Conservation (phyloP, 2,329 filamentous ascomycete species). For the Hysterium pulicare region DNA sequence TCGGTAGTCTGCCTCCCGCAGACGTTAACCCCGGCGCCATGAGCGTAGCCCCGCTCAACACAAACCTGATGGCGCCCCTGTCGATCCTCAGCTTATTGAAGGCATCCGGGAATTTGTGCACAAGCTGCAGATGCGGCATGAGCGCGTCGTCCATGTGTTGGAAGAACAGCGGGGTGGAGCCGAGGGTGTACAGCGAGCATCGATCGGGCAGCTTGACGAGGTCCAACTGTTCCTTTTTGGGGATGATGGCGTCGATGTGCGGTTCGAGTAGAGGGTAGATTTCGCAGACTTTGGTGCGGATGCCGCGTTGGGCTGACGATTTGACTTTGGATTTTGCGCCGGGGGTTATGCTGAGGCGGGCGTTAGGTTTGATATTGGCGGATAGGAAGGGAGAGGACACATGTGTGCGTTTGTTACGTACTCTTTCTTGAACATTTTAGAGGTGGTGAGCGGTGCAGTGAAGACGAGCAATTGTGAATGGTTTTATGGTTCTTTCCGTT, state of each 20-base stretch:
- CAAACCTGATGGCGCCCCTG: slow-evolving; percentile 93
- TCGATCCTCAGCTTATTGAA: slow-evolving; percentile 89
- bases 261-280: slow-evolving; percentile 83
- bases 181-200: slow-evolving; percentile 82
- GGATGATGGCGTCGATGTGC: slow-evolving; percentile 89
- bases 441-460: too few relatives aligned
- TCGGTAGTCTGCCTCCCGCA: slow-evolving; percentile 73
- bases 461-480: too few relatives aligned
- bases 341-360: slow-evolving; percentile 60
- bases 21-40: slow-evolving; percentile 95
- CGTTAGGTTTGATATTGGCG: slow-evolving; percentile 2
- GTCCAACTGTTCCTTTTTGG: slow-evolving; percentile 89
- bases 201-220: slow-evolving; percentile 92
- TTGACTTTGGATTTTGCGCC: slow-evolving; percentile 94
- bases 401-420: slow-evolving; percentile 42
- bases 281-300: slow-evolving; percentile 77
- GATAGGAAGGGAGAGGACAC: background rate
- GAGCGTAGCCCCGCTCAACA: slow-evolving; percentile 85
- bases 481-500: too few relatives aligned
- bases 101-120: slow-evolving; percentile 83
- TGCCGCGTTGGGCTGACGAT: slow-evolving; percentile 84
- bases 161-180: slow-evolving; percentile 80
- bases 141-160: slow-evolving; percentile 75
- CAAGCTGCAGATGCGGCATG: slow-evolving; percentile 81
- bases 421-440: slow-evolving; percentile 92